Conservation (phyloP, 805 yeast genomes). For the Candida golubevii region DNA sequence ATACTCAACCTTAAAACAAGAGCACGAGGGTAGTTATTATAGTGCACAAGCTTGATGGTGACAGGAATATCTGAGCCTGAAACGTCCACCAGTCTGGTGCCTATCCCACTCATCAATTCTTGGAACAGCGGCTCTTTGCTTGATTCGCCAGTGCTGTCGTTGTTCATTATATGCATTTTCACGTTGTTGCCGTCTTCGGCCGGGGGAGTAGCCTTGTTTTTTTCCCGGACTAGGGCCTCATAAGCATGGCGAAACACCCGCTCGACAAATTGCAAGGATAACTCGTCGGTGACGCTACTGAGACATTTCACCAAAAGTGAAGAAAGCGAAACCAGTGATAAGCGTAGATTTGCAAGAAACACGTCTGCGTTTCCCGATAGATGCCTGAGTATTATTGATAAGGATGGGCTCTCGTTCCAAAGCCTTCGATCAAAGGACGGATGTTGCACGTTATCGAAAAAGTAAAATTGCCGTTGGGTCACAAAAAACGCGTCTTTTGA, state of each 20-base stretch:
- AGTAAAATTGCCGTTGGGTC: conserved; percentile 23
- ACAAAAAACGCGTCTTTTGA: conserved; percentile 4
- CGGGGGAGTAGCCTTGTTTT: neutral
- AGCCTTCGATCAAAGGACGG: neutral
- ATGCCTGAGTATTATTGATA: neutral
- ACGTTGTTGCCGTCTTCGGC: neutral
- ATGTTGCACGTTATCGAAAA: conserved; percentile 7
- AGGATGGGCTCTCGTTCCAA: neutral
- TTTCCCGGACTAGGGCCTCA: neutral
- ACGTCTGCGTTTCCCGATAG: neutral
- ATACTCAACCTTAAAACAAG: conserved; percentile 17
- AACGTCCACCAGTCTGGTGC: conserved; percentile 3
- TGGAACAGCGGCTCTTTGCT: neutral
- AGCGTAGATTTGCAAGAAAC: neutral
- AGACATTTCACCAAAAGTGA: neutral
- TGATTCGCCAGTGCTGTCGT: neutral
- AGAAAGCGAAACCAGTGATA: conserved; percentile 1
- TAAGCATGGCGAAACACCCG: neutral
- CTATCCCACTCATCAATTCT: conserved; percentile 2
- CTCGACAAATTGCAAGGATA: conserved; percentile 1
- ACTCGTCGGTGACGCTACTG: neutral
- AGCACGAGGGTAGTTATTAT: conserved; percentile 14
- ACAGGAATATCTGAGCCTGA: conserved; percentile 3
- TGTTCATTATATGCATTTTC: too few relatives aligned
- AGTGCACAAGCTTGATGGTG: conserved; percentile 21